Evolutionary conservation across 257 asterid species (phyloP).

Genomic region (Scutellaria baicalensis): DNA sequence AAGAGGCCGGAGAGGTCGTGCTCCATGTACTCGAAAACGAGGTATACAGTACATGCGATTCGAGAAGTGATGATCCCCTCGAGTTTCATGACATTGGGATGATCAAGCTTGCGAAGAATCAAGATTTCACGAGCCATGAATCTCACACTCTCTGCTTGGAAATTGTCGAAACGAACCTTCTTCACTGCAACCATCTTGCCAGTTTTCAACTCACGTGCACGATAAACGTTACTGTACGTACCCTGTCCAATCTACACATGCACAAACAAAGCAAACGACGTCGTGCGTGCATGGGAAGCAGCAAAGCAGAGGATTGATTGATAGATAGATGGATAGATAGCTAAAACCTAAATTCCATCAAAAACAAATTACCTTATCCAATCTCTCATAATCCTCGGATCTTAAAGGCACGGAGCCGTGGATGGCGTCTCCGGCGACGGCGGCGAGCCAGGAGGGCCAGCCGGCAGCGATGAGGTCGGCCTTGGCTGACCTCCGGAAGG

Average conservation of each 20-base stretch:
- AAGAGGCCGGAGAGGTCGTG: constrained; percentile 87
- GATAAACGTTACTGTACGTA: constrained; percentile 88
- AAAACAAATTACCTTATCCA: constrained; percentile 53
- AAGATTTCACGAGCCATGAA: constrained; percentile 87
- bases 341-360: background rate
- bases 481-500: constrained; percentile 44
- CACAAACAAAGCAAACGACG: background rate
- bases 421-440: constrained; percentile 80
- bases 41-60: constrained; percentile 66
- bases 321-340: too few species aligned
- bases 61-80: constrained; percentile 93
- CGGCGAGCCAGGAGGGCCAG: constrained; percentile 82
- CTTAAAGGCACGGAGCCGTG: constrained; percentile 70
- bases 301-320: too few species aligned
- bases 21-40: constrained; percentile 97
- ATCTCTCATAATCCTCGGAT: constrained; percentile 59
- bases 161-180: constrained; percentile 89
- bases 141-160: constrained; percentile 86
- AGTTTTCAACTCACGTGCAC: constrained; percentile 70
- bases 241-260: constrained; percentile 86
- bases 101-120: constrained; percentile 79
- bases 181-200: constrained; percentile 78
- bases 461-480: constrained; percentile 61
- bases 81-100: constrained; percentile 87
- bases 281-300: background rate